Percentiles rank a stretch among this genome's conserved stretches.
Evolutionary conservation across 352 stramenopile genomes (phyloP).

Genomic region (Phytophthora pluvialis): DNA sequence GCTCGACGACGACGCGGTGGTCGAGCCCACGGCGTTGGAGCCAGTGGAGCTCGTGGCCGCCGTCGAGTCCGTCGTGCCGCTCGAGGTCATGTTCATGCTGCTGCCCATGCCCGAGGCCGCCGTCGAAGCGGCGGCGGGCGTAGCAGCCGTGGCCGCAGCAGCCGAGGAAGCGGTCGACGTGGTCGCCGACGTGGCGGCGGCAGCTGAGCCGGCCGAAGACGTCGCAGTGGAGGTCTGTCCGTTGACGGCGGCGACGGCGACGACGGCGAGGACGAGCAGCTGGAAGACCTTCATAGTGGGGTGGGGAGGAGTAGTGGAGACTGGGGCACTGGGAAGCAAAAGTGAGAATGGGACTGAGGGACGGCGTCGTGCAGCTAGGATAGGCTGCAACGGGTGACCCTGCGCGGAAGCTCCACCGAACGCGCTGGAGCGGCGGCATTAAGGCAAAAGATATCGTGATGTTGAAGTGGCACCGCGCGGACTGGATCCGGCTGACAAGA

Average conservation of each 20-base stretch:
- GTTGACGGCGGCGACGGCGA: constrained; percentile 31
- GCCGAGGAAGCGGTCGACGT: constrained; percentile 6
- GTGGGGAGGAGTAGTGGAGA: constrained; percentile 11
- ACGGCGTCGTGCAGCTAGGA: too few relatives aligned
- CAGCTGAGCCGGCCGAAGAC: constrained; percentile 3
- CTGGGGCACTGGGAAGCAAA: constrained; percentile 25
- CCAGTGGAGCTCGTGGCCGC: neutral
- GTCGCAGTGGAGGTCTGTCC: constrained; percentile 23
- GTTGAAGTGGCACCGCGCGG: too few relatives aligned
- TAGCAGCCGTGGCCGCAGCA: constrained; percentile 2
- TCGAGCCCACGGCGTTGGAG: constrained; percentile 4
- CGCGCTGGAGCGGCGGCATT: too few relatives aligned
- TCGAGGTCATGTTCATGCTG: constrained; percentile 15
- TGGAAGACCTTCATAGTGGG: constrained; percentile 37
- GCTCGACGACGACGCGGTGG: constrained; percentile 12
- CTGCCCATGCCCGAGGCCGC: constrained; percentile 6
- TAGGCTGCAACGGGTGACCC: neutral
- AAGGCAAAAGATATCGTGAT: too few relatives aligned
- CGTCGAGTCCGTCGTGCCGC: constrained; percentile 1
- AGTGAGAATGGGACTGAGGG: constrained; percentile 28
- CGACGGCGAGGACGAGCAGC: constrained; percentile 30
- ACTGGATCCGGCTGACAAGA: too few relatives aligned
- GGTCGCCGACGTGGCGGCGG: constrained; percentile 7
- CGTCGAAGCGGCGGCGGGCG: constrained; percentile 2
- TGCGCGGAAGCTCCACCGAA: constrained; percentile 8